phyloP scores from a whole-genome alignment of 495 filamentous ascomycete genomes.

The Aspergillus conjunctus region DNA sequence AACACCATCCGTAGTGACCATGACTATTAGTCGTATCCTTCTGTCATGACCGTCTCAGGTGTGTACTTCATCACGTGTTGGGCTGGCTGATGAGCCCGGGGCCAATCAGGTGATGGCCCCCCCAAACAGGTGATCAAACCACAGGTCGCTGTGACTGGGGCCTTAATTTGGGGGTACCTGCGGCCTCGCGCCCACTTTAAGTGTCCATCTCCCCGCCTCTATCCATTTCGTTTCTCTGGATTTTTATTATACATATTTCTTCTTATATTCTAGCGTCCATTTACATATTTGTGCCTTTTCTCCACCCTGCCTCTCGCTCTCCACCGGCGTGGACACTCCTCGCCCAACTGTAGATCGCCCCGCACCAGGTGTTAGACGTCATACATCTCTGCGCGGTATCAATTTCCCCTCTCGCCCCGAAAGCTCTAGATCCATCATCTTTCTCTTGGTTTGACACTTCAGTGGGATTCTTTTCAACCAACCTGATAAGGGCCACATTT shows the following conservation, averaged over 20 bases:
- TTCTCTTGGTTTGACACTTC: background rate
- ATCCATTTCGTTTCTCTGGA: background rate
- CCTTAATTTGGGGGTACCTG: background rate
- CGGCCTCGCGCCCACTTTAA: background rate
- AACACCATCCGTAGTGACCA: background rate
- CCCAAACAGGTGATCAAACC: constrained; percentile 16
- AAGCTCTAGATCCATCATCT: background rate
- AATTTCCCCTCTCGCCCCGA: constrained; percentile 1
- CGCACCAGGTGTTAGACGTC: constrained; percentile 24
- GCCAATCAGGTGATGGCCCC: background rate
- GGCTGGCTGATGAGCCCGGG: constrained; percentile 2
- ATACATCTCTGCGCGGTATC: constrained; percentile 22
- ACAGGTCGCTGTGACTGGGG: background rate
- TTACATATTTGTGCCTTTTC: background rate
- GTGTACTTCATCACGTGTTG: constrained; percentile 13
- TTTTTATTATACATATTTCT: background rate
- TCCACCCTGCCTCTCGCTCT: background rate
- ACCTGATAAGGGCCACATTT: background rate
- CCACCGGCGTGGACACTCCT: background rate
- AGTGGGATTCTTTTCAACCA: background rate
- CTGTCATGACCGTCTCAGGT: constrained; percentile 1
- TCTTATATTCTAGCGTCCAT: background rate
- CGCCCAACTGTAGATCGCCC: constrained; percentile 16
- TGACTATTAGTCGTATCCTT: background rate
- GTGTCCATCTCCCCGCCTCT: background rate